phyloP scores from a whole-genome alignment of 495 filamentous ascomycete species.

The Aspergillus wentii region DNA sequence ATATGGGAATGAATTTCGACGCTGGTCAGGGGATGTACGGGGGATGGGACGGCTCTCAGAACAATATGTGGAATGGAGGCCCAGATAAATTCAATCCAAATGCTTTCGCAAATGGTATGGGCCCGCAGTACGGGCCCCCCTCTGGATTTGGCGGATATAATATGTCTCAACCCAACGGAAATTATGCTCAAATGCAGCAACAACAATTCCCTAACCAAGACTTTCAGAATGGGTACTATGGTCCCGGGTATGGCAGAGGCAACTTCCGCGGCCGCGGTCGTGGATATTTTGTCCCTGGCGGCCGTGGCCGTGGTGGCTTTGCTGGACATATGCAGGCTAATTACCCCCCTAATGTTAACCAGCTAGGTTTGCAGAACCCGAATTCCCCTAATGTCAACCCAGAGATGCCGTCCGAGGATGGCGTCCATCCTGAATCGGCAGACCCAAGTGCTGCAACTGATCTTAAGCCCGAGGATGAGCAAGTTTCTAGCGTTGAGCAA shows the following conservation, averaged over 20 bases:
- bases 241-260: conserved; percentile 48
- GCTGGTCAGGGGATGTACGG: conserved; percentile 57
- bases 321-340: conserved; percentile 31
- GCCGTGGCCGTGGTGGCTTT: conserved; percentile 52
- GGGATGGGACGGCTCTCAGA: conserved; percentile 56
- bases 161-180: conserved; percentile 54
- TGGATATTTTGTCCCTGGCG: conserved; percentile 44
- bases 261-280: conserved; percentile 64
- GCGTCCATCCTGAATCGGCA: conserved; percentile 8
- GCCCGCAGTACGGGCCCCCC: conserved; percentile 78
- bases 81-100: conserved; percentile 64
- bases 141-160: conserved; percentile 72
- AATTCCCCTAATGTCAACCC: conserved; percentile 13
- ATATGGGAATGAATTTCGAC: conserved; percentile 73
- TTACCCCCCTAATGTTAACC: conserved; percentile 32
- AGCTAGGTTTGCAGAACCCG: conserved; percentile 29
- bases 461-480: conserved; percentile 22
- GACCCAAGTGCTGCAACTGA: conserved; percentile 15
- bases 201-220: conserved; percentile 51
- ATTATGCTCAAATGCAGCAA: conserved; percentile 50
- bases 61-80: conserved; percentile 70
- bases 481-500: conserved; percentile 23
- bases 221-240: conserved; percentile 61
- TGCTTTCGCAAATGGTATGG: conserved; percentile 73
- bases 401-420: conserved; percentile 23